A percentile compares a stretch with the other conserved stretches of the same genome.
These are phyloP conservation scores for Pichia ethanolica DNA, from an alignment of 805 yeast genomes.

Conservation along the genomic window DNA sequence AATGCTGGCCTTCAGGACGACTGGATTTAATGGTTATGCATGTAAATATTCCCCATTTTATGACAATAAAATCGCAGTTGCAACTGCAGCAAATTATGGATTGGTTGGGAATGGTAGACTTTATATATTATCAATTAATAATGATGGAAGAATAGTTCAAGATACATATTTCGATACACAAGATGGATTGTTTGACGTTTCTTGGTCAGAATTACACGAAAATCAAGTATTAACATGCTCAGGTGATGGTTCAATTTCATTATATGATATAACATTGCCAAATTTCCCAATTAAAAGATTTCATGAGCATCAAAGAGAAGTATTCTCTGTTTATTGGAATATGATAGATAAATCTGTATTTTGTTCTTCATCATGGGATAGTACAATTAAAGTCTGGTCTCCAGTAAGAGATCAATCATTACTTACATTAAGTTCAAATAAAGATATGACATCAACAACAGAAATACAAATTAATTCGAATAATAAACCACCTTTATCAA, in stretches of 20 bases:
- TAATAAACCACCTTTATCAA: constrained; percentile 29
- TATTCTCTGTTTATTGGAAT: constrained; percentile 32
- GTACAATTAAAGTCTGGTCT: constrained; percentile 72
- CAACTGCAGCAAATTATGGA: constrained; percentile 88
- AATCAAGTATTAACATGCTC: constrained; percentile 76
- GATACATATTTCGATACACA: constrained; percentile 75
- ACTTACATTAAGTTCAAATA: constrained; percentile 40
- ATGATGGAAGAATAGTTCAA: constrained; percentile 51
- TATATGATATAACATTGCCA: constrained; percentile 66
- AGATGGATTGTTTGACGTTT: constrained; percentile 80
- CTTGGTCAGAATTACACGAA: constrained; percentile 90
- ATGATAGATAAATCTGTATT: constrained; percentile 44
- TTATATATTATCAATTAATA: constrained; percentile 58
- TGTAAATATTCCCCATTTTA: constrained; percentile 87
- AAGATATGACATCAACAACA: constrained; percentile 17
- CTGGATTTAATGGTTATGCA: constrained; percentile 80
- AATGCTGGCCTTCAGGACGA: constrained; percentile 65
- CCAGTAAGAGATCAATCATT: constrained; percentile 52
- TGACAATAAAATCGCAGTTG: constrained; percentile 85
- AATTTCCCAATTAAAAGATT: constrained; percentile 68
- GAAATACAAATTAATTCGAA: constrained; percentile 10
- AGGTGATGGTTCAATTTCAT: constrained; percentile 84
- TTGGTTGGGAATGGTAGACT: constrained; percentile 90
- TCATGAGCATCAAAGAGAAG: constrained; percentile 58
- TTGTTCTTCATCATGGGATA: constrained; percentile 88